phyloP scores from a whole-genome alignment of 371 early-diverging fungal species.

The Apophysomyces sp. region DNA sequence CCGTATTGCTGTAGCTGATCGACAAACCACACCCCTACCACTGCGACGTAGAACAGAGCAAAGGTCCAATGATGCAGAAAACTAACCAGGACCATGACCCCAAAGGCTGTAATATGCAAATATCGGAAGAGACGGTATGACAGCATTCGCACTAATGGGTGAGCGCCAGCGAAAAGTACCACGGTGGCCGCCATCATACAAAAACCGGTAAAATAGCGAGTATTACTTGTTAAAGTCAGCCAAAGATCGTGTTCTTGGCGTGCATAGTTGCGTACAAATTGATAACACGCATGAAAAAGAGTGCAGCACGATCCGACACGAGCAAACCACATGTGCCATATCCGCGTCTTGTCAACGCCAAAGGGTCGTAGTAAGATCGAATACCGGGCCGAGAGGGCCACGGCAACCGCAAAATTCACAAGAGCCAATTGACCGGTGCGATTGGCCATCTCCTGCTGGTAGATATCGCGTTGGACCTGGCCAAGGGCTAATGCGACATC shows the following conservation, averaged over 20 bases:
- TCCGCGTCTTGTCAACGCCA: constrained; percentile 10
- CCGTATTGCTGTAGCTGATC: constrained; percentile 24
- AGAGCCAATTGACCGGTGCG: constrained; percentile 36
- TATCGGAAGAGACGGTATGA: constrained; percentile 39
- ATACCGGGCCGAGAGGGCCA: constrained; percentile 29
- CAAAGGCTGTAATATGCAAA: constrained; percentile 25
- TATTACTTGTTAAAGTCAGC: constrained; percentile 16
- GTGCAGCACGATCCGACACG: constrained; percentile 19
- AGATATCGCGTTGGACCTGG: constrained; percentile 7
- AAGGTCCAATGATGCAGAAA: constrained; percentile 36
- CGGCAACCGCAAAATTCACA: constrained; percentile 26
- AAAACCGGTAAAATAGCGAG: constrained; percentile 27
- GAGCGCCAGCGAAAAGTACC: constrained; percentile 26
- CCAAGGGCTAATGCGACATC: not conserved
- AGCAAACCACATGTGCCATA: constrained; percentile 41
- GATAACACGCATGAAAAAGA: constrained; percentile 33
- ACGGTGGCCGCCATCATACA: constrained; percentile 12
- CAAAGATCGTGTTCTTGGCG: constrained; percentile 10
- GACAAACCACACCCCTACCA: constrained; percentile 23
- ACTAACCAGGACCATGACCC: constrained; percentile 16
- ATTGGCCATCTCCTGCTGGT: constrained; percentile 27
- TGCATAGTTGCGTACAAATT: constrained; percentile 20
- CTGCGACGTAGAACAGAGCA: constrained; percentile 27
- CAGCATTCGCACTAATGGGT: constrained; percentile 27
- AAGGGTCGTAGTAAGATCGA: constrained; percentile 16